Conservation (phyloP, 768 basidiomycete species). For the Lentinula boryana region DNA sequence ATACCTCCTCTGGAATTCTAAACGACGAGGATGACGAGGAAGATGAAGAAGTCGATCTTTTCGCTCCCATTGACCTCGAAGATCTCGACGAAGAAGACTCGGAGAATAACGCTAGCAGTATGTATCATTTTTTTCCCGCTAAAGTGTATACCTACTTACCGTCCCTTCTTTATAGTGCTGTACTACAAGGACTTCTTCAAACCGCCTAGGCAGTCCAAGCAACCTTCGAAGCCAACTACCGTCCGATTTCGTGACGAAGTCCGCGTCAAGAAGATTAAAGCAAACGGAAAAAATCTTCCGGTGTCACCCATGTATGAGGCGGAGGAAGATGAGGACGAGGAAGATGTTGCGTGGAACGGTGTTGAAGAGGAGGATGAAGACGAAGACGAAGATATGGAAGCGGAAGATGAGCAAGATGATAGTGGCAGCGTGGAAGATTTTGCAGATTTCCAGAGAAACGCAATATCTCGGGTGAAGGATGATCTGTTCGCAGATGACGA, state of each 20-base stretch:
- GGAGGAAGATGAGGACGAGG: constrained; percentile 31
- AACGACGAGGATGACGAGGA: constrained; percentile 49
- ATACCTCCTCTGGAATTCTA: constrained; percentile 55
- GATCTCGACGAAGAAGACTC: constrained; percentile 39
- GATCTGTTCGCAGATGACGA: constrained; percentile 78
- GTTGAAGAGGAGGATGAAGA: constrained; percentile 27
- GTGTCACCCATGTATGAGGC: constrained; percentile 32
- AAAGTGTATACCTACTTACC: background rate
- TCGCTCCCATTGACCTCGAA: constrained; percentile 49
- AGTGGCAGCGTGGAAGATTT: constrained; percentile 22
- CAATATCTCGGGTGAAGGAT: constrained; percentile 66
- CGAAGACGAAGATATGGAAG: constrained; percentile 17
- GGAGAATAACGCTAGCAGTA: constrained; percentile 36
- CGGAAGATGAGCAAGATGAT: constrained; percentile 21
- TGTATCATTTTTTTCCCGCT: constrained; percentile 13
- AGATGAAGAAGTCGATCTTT: constrained; percentile 60
- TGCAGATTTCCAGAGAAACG: constrained; percentile 29
- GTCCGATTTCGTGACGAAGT: constrained; percentile 84
- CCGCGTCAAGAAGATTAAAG: constrained; percentile 73
- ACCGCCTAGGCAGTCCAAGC: constrained; percentile 35
- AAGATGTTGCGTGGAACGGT: constrained; percentile 21
- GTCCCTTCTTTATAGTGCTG: constrained; percentile 35
- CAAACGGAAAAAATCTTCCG: constrained; percentile 61
- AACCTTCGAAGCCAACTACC: constrained; percentile 26
- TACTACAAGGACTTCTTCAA: constrained; percentile 82